phyloP scores from a whole-genome alignment of 495 filamentous ascomycete species.

The Saxophila tyrrhenica region DNA sequence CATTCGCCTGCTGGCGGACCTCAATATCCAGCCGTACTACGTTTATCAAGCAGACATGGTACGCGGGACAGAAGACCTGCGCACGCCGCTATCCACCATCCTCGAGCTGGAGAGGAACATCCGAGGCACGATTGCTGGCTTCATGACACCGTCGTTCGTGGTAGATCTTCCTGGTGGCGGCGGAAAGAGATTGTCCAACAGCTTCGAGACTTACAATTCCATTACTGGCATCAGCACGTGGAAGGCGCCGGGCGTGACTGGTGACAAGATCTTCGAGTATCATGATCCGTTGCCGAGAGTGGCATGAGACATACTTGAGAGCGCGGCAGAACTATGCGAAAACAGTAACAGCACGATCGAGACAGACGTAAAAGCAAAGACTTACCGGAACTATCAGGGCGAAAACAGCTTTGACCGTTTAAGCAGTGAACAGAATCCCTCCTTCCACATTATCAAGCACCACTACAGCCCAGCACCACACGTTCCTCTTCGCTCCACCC shows the following conservation, averaged over 20 bases:
- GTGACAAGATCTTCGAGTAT: conserved; percentile 43
- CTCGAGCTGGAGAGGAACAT: conserved; percentile 42
- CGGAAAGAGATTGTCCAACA: conserved; percentile 45
- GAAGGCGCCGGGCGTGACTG: conserved; percentile 41
- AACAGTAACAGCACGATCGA: no score
- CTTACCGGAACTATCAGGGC: no score
- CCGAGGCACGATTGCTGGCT: conserved; percentile 47
- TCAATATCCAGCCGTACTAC: conserved; percentile 47
- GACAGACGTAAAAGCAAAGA: no score
- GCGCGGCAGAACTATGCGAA: no score
- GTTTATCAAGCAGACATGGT: conserved; percentile 52
- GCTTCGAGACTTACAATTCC: conserved; percentile 40
- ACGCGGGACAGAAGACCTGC: conserved; percentile 44
- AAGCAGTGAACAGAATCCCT: no score
- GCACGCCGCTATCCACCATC: conserved; percentile 46
- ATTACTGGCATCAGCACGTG: conserved; percentile 40
- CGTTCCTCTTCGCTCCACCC: background rate
- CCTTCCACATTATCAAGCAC: background rate
- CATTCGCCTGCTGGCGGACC: conserved; percentile 41
- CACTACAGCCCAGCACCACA: background rate
- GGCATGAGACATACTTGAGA: background rate
- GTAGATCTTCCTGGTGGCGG: conserved; percentile 51
- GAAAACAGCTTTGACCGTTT: no score
- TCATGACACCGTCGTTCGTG: conserved; percentile 48
- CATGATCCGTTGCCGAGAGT: conserved; percentile 34